Evolutionary conservation across 2,329 filamentous ascomycete genomes (phyloP).

Genomic region (Pseudocercospora fijiensis): DNA sequence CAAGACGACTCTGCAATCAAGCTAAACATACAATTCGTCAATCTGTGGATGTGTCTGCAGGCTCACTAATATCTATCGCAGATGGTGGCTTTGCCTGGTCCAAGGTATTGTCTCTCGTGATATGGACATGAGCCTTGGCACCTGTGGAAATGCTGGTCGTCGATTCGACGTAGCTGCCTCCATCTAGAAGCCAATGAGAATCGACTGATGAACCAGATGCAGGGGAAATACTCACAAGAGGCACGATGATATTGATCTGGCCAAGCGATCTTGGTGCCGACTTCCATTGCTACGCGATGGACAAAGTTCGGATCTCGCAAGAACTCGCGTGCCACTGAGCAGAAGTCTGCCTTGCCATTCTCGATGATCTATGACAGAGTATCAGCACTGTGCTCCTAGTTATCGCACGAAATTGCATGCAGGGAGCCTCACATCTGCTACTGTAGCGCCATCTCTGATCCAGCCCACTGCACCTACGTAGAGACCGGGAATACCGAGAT

Average conservation of each 20-base stretch:
- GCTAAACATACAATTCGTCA: too few relatives aligned
- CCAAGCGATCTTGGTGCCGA: background rate
- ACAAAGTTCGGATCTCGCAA: conserved; percentile 1
- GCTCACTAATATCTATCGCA: background rate
- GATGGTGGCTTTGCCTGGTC: background rate
- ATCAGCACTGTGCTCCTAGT: background rate
- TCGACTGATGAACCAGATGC: background rate
- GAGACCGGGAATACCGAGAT: background rate
- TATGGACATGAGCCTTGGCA: background rate
- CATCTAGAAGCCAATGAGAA: background rate
- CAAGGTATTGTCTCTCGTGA: background rate
- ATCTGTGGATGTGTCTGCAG: background rate
- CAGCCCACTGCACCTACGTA: background rate
- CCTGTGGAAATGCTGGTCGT: background rate
- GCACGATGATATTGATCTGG: conserved; percentile 2
- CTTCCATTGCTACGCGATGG: background rate
- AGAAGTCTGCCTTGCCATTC: background rate
- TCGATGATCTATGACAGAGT: background rate
- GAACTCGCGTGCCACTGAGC: background rate
- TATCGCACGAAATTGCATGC: background rate
- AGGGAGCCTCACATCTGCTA: background rate
- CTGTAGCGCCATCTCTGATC: conserved; percentile 5
- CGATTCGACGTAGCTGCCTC: background rate
- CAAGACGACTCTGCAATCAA: too few relatives aligned
- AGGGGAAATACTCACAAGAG: background rate